A percentile compares a stretch with the other conserved stretches of the same genome.
phyloP scores from a whole-genome alignment of 805 yeast genomes.

The Candida xiaguanensis region DNA sequence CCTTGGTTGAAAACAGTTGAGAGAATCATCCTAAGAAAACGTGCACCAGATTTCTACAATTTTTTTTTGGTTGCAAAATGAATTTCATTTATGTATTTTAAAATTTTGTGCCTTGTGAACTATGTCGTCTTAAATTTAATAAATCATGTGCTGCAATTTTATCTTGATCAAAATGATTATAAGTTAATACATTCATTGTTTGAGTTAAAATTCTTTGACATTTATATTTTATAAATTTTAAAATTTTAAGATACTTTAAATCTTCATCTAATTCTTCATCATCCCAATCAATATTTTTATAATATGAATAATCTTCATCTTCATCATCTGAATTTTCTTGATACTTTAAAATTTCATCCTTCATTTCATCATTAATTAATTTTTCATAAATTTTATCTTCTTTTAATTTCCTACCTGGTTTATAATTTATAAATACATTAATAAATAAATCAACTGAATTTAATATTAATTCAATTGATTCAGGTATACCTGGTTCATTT shows the following conservation, averaged over 20 bases:
- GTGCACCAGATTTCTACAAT: no score
- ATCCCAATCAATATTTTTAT: conserved; percentile 42
- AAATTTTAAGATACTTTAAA: conserved; percentile 38
- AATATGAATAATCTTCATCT: conserved; percentile 16
- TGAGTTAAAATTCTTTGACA: conserved; percentile 13
- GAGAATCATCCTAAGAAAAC: not conserved
- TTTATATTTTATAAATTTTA: conserved; percentile 41
- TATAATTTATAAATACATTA: conserved; percentile 36
- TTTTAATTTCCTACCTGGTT: conserved; percentile 22
- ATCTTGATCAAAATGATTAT: conserved; percentile 16
- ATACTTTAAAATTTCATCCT: conserved; percentile 32
- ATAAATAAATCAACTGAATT: conserved; percentile 31
- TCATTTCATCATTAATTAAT: conserved; percentile 36
- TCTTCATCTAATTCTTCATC: conserved; percentile 47
- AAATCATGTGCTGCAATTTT: conserved; percentile 28
- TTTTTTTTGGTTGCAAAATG: not conserved
- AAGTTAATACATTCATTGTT: not conserved
- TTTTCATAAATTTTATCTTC: conserved; percentile 37
- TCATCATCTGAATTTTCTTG: conserved; percentile 28
- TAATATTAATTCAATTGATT: conserved; percentile 18
- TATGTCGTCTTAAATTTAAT: conserved; percentile 21
- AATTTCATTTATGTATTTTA: not conserved
- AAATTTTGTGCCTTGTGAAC: conserved; percentile 7
- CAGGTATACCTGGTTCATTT: conserved; percentile 16
- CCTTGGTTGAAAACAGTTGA: not conserved